These are phyloP conservation scores for Santalum album DNA, from an alignment of 164 flowering plant species.

Conservation along the genomic window DNA sequence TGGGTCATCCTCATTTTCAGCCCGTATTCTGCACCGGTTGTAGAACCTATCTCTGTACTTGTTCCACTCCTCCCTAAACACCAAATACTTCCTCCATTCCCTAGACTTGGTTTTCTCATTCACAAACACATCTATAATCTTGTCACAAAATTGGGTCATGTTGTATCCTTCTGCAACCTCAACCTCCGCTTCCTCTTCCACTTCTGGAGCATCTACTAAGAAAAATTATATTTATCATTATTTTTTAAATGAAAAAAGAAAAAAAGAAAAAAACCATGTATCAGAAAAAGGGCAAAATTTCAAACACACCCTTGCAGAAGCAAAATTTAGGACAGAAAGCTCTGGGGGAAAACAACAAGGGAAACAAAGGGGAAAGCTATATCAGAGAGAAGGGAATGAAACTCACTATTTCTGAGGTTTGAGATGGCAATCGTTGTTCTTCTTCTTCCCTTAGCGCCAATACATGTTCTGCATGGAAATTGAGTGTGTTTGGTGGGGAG, in stretches of 20 bases:
- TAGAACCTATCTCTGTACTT: slow-evolving; percentile 72
- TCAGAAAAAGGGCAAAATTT: background rate
- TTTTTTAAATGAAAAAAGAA: no score
- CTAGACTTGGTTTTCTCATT: slow-evolving; percentile 69
- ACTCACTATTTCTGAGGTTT: slow-evolving; percentile 13
- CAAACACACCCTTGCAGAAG: background rate
- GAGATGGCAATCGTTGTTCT: background rate
- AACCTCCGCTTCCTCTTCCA: slow-evolving; percentile 41
- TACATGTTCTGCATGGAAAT: background rate
- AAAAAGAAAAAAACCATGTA: background rate
- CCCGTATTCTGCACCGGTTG: slow-evolving; percentile 44
- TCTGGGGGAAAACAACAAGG: background rate
- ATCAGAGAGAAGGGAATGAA: no score
- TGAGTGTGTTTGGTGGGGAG: slow-evolving; percentile 3
- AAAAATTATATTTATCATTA: no score
- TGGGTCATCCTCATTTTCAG: slow-evolving; percentile 52
- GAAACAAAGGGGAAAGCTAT: background rate
- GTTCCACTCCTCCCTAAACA: slow-evolving; percentile 84
- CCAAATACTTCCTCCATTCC: slow-evolving; percentile 80
- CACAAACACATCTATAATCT: slow-evolving; percentile 71
- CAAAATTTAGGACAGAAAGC: background rate
- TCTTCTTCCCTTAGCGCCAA: slow-evolving; percentile 6
- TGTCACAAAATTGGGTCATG: slow-evolving; percentile 79
- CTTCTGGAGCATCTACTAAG: slow-evolving; percentile 27
- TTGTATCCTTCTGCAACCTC: slow-evolving; percentile 74